A percentile compares a stretch with the other conserved stretches of the same genome.
Conservation (phyloP, 441 rosid species). For the Brassica hybrid region DNA sequence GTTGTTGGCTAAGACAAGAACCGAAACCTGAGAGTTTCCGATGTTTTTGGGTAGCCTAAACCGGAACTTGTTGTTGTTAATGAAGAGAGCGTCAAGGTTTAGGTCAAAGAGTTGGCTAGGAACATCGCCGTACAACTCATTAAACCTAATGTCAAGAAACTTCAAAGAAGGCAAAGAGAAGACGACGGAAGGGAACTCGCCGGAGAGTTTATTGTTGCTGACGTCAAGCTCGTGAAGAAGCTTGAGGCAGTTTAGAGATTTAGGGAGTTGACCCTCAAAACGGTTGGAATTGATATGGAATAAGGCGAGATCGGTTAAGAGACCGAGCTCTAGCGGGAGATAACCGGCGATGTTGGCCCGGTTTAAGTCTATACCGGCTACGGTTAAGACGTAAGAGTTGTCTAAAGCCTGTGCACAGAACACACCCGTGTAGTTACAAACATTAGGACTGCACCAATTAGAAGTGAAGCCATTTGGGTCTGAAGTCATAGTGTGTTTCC, state of each 20-base stretch:
- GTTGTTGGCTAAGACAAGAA: constrained; percentile 74
- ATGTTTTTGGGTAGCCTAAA: constrained; percentile 68
- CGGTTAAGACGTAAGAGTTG: constrained; percentile 54
- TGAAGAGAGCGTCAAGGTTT: too few relatives aligned
- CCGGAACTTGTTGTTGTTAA: constrained; percentile 69
- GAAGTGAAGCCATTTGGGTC: constrained; percentile 73
- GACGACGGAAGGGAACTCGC: too few relatives aligned
- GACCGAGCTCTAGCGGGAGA: constrained; percentile 73
- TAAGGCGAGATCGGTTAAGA: constrained; percentile 79
- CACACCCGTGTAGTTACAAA: constrained; percentile 86
- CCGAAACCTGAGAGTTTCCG: constrained; percentile 83
- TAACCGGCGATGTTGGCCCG: constrained; percentile 69
- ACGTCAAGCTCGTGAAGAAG: constrained; percentile 77
- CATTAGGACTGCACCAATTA: constrained; percentile 76
- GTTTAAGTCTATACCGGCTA: constrained; percentile 86
- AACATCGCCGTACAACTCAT: too few relatives aligned
- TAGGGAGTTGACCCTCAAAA: constrained; percentile 63
- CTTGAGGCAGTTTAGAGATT: constrained; percentile 51
- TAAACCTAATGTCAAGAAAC: too few relatives aligned
- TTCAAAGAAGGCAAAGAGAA: too few relatives aligned
- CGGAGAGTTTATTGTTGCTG: too few relatives aligned
- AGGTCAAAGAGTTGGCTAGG: too few relatives aligned
- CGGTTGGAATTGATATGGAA: constrained; percentile 79
- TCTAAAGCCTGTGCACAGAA: constrained; percentile 72
- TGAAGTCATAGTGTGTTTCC: constrained; percentile 63